Base-by-base conservation (phyloP, 345 rosid species). In the Physaria fendleri region DNA sequence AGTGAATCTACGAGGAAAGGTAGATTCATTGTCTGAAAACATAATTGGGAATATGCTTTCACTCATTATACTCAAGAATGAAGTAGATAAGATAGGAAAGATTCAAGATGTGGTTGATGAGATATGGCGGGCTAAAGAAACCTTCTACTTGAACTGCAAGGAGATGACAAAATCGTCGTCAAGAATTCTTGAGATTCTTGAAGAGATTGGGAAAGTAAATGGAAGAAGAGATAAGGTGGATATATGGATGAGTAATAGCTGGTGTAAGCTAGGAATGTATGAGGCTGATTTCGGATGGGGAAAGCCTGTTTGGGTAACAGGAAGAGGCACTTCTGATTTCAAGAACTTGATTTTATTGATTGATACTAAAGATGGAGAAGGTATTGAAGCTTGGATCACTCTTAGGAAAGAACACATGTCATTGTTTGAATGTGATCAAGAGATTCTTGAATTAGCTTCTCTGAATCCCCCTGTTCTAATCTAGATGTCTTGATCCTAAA, bases 241-340 rank as follows among this genome's bases (percentile, higher is more conserved):
- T 8, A 6, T 49, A 2, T 70, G 63, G 44, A 56, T 56, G 12
- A 76, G 82, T 55, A 67, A 66, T 13, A 82, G 81, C 29, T 71
- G 74, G 64, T 71, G 77, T 28, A 64, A 62, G 13, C 76, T 78
- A 3, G 77, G 80, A 1, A 9, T 66, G 33, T 80, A 80, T 5
- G 81, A 63, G 29, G 71, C 64, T 2, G 82, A 85, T 59, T 85
- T 78, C 10, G 82, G 88, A 1, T 85, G 88, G 85, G 84, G 83
- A 33, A 72, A 54, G 20, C 85, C 87, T n/a, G 64, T 32, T 43
- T 56, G 72, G 77, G 72, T 73, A 17, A 71, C 77, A 3, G 71
- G 62, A 29, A 65, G 52, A 55, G 40, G 64, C 47, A 18, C 63
- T 69, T 49, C 71, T 22, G 8, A 0, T 49, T 65, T 34, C 67